Evolutionary conservation across 495 filamentous ascomycete species (phyloP), one percentile per base, ranked within the genome.

Genomic region (Aspergillus bertholletiae): DNA sequence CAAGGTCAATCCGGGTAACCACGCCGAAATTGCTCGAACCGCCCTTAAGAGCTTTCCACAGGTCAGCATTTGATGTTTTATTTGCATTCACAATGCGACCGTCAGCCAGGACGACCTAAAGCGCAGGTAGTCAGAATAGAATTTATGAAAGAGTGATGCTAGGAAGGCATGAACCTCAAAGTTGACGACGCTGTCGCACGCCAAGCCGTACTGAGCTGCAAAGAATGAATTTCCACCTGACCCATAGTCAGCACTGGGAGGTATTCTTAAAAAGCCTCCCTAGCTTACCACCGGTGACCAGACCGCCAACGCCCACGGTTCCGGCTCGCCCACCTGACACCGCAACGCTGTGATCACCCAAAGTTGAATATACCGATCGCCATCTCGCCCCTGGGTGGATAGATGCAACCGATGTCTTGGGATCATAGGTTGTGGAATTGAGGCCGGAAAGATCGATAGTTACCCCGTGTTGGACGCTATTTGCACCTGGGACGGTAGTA

Each of bases 11-110:
- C n/a, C 72, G 69, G 2, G 80, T 84, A 2, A 84, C 77, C 26
- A 84, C 74, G 0, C 80, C 81, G 54, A 81, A 82, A 61, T 83
- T 83, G 59, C 70, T 75, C 1, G 64, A 51, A 13, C 81, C 81
- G 6, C 81, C 83, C 39, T 81, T 81, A 2, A 85, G 71, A 5
- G 82, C 81, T 46, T 61, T 65, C 64, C 65, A 84, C 5, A 86
- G 62, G 51, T 84, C 80, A 0, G 70, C 9, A 44, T 79, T 67
- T 0, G 58, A 57, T 0, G 51, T 45, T 4, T 57, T 53, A 54
- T 78, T 82, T 45, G 74, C 80, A 39, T 80, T 74, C 41, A 78
- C 60, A 26, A 81, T 69, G 1, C 54, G 51, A 3, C 81, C 81
- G 43, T 71, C 67, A 0, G 74, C 78, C 5, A 84, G 68, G 7